These are phyloP conservation scores for Bipolaris bicolor DNA, from an alignment of 2,329 filamentous ascomycete species.

Conservation along the genomic window DNA sequence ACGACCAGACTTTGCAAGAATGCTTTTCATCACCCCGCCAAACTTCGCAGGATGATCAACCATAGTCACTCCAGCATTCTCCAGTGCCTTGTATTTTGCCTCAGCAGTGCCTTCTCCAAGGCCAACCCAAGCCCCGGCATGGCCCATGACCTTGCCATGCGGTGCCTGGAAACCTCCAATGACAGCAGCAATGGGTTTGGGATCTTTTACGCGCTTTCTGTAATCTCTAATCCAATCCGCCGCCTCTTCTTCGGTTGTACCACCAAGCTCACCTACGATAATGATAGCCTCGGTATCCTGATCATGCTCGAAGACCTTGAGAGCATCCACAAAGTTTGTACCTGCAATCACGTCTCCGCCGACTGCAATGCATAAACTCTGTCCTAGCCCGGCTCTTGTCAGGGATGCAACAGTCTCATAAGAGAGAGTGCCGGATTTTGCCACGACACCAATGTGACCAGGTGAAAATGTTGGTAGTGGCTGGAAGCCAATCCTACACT, in stretches of 20 bases:
- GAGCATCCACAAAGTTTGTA: conserved; percentile 74
- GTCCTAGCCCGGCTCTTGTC: conserved; percentile 74
- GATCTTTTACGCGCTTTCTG: conserved; percentile 59
- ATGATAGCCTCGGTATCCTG: conserved; percentile 73
- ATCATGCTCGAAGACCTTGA: conserved; percentile 70
- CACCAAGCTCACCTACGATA: conserved; percentile 74
- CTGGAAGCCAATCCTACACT: conserved; percentile 77
- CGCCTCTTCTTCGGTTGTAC: conserved; percentile 71
- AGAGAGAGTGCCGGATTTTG: conserved; percentile 80
- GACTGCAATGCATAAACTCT: conserved; percentile 78
- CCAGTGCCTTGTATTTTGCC: conserved; percentile 71
- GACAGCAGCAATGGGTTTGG: conserved; percentile 77
- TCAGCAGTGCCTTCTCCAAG: conserved; percentile 68
- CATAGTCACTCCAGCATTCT: conserved; percentile 70
- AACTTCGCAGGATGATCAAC: conserved; percentile 79
- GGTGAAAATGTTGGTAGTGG: conserved; percentile 73
- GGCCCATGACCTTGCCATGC: conserved; percentile 73
- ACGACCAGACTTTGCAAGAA: conserved; percentile 58
- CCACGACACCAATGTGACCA: conserved; percentile 74
- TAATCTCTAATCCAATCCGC: conserved; percentile 77
- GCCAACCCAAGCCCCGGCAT: conserved; percentile 75
- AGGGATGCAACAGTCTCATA: conserved; percentile 81
- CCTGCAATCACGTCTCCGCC: conserved; percentile 77
- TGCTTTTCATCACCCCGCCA: conserved; percentile 68
- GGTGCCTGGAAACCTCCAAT: conserved; percentile 71